phyloP scores from a whole-genome alignment of 164 flowering plant species.

The Nelumbo lutea region DNA sequence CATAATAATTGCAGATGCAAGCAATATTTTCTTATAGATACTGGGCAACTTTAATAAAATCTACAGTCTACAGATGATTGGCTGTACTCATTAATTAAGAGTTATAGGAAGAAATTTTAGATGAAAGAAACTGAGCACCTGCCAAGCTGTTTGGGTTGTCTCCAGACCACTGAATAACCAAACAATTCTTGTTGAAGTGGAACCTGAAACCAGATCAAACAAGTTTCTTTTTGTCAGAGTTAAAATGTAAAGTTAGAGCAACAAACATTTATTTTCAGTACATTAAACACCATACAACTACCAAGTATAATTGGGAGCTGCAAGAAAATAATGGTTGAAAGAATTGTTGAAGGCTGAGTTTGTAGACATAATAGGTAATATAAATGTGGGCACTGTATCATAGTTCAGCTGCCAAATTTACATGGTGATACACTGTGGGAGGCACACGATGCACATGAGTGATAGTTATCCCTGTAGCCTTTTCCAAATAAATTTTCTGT shows the following conservation, averaged over 20 bases:
- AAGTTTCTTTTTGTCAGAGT: not conserved
- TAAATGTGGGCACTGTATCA: too few relatives aligned
- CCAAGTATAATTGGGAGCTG: not conserved
- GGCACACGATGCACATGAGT: too few relatives aligned
- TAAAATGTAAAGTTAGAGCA: not conserved
- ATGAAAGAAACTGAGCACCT: constrained; percentile 36
- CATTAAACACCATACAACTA: not conserved
- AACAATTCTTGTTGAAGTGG: constrained; percentile 61
- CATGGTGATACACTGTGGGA: too few relatives aligned
- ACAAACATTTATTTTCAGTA: not conserved
- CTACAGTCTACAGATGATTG: too few relatives aligned
- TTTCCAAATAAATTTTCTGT: too few relatives aligned
- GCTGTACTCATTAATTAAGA: not conserved
- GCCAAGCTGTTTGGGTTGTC: constrained; percentile 98
- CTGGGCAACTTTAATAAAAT: too few relatives aligned
- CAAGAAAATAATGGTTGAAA: not conserved
- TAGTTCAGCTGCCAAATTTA: too few relatives aligned
- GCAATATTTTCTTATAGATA: too few relatives aligned
- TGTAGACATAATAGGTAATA: too few relatives aligned
- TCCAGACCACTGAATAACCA: constrained; percentile 95
- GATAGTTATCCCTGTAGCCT: too few relatives aligned
- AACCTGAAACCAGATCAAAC: constrained; percentile 42
- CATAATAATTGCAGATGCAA: too few relatives aligned
- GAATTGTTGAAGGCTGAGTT: too few relatives aligned
- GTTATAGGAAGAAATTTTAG: not conserved